Percentiles rank a stretch among this genome's conserved stretches.
Evolutionary conservation across 1,284 basidiomycete genomes (phyloP).

Genomic region (Papiliotrema nemorosa): DNA sequence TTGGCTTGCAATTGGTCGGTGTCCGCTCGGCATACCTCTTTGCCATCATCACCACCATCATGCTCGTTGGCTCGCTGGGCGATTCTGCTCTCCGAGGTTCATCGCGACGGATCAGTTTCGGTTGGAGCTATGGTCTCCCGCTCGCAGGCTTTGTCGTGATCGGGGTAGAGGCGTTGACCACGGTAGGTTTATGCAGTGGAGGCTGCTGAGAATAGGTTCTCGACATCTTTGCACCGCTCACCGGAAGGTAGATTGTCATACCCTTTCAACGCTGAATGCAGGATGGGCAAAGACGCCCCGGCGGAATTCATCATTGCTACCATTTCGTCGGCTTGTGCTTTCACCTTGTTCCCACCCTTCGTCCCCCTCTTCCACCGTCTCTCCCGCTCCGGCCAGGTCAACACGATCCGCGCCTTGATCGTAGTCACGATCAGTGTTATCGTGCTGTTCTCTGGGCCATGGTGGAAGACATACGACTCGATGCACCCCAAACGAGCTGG

Average conservation of each 20-base stretch:
- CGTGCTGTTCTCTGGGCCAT: constrained; percentile 61
- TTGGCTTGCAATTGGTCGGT: constrained; percentile 53
- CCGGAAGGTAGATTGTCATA: constrained; percentile 51
- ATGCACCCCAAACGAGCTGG: constrained; percentile 87
- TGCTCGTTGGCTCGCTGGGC: constrained; percentile 29
- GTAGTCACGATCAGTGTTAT: constrained; percentile 53
- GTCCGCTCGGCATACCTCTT: constrained; percentile 51
- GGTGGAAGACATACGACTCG: constrained; percentile 67
- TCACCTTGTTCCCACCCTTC: constrained; percentile 60
- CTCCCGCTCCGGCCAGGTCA: constrained; percentile 53
- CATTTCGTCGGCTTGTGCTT: constrained; percentile 59
- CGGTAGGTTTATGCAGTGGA: constrained; percentile 49
- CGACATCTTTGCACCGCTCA: constrained; percentile 89
- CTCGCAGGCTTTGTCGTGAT: constrained; percentile 62
- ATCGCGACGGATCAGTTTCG: constrained; percentile 13
- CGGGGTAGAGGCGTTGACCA: constrained; percentile 66
- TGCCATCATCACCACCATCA: constrained; percentile 25
- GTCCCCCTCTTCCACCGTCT: constrained; percentile 69
- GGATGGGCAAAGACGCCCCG: constrained; percentile 56
- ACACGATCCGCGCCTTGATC: constrained; percentile 54
- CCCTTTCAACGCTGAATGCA: constrained; percentile 3
- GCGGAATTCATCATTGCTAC: constrained; percentile 86
- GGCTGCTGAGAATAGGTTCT: constrained; percentile 46
- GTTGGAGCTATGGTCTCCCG: constrained; percentile 63
- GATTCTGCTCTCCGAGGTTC: constrained; percentile 5